Conservation (phyloP, 441 rosid genomes). For the Erysimum pusillum region DNA sequence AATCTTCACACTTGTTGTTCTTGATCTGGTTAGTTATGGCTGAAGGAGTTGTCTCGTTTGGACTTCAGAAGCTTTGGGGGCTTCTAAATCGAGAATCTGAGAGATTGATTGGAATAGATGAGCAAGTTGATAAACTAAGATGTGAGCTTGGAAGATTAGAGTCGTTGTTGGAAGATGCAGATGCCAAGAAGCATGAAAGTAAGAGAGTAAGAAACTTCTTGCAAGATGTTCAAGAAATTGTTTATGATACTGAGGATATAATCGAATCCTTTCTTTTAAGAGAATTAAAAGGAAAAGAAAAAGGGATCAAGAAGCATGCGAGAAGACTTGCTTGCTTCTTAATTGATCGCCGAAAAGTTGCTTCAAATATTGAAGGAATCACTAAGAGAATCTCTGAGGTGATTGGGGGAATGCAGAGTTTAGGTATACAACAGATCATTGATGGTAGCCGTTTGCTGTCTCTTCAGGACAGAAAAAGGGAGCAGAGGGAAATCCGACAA, state of each 20-base stretch:
- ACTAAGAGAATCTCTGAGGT: background rate
- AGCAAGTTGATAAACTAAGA: background rate
- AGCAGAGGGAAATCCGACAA: background rate
- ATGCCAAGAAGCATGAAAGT: no score
- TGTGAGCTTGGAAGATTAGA: background rate
- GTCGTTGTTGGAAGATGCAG: no score
- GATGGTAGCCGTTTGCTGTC: background rate
- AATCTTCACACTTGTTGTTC: no score
- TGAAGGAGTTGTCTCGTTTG: background rate
- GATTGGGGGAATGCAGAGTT: background rate
- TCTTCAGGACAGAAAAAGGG: background rate
- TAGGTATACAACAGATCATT: background rate
- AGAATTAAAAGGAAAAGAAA: background rate
- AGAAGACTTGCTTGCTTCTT: slow-evolving; percentile 7
- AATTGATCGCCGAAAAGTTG: background rate
- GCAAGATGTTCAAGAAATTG: no score
- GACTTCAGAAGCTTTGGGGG: background rate
- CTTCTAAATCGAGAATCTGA: background rate
- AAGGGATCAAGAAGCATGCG: background rate
- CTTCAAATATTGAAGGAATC: slow-evolving; percentile 13
- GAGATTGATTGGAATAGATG: background rate
- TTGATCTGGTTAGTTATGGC: background rate
- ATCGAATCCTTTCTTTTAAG: background rate
- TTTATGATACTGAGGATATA: background rate
- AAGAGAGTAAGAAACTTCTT: no score